A percentile compares a stretch with the other conserved stretches of the same genome.
These are phyloP conservation scores for Ophioceras dolichostomum DNA, from an alignment of 2,329 filamentous ascomycete genomes.

Conservation along the genomic window DNA sequence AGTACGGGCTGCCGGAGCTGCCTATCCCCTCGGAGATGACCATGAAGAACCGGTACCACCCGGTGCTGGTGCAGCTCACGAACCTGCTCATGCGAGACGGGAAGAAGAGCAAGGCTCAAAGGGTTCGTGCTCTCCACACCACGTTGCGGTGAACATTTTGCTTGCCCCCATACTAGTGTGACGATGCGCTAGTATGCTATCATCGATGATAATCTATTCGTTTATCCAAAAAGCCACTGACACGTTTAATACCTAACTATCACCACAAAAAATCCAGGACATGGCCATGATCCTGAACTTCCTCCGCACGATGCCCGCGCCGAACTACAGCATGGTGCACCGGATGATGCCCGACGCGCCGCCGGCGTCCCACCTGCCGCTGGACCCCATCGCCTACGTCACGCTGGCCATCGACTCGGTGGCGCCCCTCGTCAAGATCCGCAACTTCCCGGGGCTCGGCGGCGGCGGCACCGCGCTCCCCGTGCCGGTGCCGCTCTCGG, in stretches of 20 bases:
- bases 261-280: too few species aligned
- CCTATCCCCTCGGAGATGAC: constrained; percentile 50
- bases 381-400: constrained; percentile 83
- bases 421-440: constrained; percentile 74
- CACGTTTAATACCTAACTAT: too few species aligned
- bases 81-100: constrained; percentile 86
- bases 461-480: constrained; percentile 80
- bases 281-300: constrained; percentile 73
- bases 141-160: too few species aligned
- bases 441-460: constrained; percentile 60
- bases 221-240: too few species aligned
- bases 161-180: too few species aligned
- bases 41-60: constrained; percentile 74
- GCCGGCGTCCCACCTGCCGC: constrained; percentile 65
- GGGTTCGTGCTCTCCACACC: too few species aligned
- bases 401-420: constrained; percentile 86
- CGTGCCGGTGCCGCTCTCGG: constrained; percentile 63
- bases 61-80: constrained; percentile 75
- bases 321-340: constrained; percentile 57
- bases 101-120: constrained; percentile 81
- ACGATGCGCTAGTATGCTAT: too few species aligned
- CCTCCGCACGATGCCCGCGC: constrained; percentile 74
- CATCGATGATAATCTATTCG: too few species aligned
- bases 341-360: constrained; percentile 67
- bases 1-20: constrained; percentile 61